Base-by-base conservation (phyloP, 2,329 filamentous ascomycete species). In the Fusarium succisae region DNA sequence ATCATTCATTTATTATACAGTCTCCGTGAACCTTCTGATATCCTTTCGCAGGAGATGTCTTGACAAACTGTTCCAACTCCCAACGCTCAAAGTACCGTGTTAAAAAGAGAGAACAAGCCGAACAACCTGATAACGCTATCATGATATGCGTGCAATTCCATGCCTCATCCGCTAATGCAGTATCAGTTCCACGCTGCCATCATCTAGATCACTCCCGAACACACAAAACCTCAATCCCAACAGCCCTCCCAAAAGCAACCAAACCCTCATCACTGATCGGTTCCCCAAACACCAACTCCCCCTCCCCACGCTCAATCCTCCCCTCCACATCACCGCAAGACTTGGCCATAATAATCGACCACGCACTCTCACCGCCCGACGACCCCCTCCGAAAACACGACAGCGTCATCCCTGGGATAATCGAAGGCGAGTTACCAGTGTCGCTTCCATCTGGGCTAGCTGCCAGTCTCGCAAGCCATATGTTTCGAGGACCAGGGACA, bases 111-210 rank as follows among this genome's bases (percentile, higher is more conserved):
- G 5, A 1, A 14, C 9, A 10, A 26, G 12, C 10, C 4, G 3
- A 26, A 26, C 1, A 15, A 6, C 2, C n/a, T 9, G 5, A 18
- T 7, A 22, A 10, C 10, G 3, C 3, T 26, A 20, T 22, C 12
- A 4, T 1, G 37, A 39, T 1, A 35, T 15, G 5, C 5, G 4
- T 5, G 13, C 3, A 7, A 35, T 22, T 4, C 10, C 13, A 22
- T 22, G 10, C 9, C 8, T 48, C 18, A 11, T 30, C 18, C 26
- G 3, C 26, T 28, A 9, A 24, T n/a, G 6, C 7, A n/a, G 18
- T n/a, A 3, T 24, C 12, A 14, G 38, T 32, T n/a, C 15, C 22
- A 15, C 12, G 0, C 20, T 41, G 13, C 24, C 15, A 13, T 28
- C 6, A 35, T 2, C 32, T 9, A 18, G 15, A 15, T 26, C 50